These are phyloP conservation scores for Fagopyrum esculentum DNA, from an alignment of 148 eudicot species.

Conservation along the genomic window DNA sequence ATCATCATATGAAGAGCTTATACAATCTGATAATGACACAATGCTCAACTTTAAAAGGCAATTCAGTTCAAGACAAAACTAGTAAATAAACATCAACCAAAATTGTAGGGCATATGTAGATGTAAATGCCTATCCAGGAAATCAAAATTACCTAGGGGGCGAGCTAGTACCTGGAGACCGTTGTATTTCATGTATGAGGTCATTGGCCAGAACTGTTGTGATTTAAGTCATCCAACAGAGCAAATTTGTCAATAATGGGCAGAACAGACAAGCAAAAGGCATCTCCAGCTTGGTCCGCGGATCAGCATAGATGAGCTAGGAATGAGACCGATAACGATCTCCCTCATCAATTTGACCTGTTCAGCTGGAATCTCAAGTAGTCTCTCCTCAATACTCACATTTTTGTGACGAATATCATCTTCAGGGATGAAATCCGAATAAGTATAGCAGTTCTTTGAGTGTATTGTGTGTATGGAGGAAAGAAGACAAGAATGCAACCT, in stretches of 20 bases:
- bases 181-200: not conserved
- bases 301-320: conserved; percentile 84
- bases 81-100: conserved; percentile 1
- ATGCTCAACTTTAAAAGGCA: not conserved
- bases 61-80: not conserved
- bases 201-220: not conserved
- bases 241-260: conserved; percentile 65
- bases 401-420: conserved; percentile 51
- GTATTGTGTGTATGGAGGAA: conserved; percentile 84
- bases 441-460: conserved; percentile 54
- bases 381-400: conserved; percentile 61
- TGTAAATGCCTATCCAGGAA: conserved; percentile 1
- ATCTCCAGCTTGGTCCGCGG: conserved; percentile 80
- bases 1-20: not conserved
- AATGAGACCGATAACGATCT: conserved; percentile 68
- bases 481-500: conserved; percentile 95
- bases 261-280: conserved; percentile 88
- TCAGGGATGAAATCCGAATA: conserved; percentile 86
- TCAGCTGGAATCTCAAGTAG: conserved; percentile 49
- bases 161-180: not conserved
- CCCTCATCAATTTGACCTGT: conserved; percentile 72
- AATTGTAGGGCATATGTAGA: not conserved
- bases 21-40: not conserved
- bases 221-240: conserved; percentile 38
- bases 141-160: not conserved